These are phyloP conservation scores for Blepharisma undulans DNA, from an alignment of 169 alveolate genomes.

Conservation along the genomic window DNA sequence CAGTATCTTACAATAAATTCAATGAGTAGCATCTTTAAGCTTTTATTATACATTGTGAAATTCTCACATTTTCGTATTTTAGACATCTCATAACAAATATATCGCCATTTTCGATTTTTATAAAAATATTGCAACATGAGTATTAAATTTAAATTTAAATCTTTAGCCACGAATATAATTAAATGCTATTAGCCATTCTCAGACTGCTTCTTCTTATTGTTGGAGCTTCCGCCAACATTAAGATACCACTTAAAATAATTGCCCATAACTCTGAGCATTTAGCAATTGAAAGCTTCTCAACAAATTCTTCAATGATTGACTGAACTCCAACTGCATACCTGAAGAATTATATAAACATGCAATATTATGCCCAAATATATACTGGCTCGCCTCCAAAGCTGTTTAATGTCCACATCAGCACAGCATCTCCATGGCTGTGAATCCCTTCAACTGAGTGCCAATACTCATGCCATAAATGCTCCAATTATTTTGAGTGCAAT, in stretches of 20 bases:
- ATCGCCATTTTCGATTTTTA: background rate
- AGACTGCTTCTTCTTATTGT: too few relatives aligned
- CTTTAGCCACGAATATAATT: background rate
- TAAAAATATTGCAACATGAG: background rate
- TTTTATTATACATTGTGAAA: too few relatives aligned
- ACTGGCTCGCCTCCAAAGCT: conserved; percentile 35
- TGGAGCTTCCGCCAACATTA: background rate
- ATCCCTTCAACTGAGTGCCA: conserved; percentile 2
- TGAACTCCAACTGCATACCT: background rate
- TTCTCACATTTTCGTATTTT: too few relatives aligned
- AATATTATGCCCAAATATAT: background rate
- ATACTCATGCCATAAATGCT: background rate
- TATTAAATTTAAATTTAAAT: too few relatives aligned
- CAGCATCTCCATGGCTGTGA: conserved; percentile 30
- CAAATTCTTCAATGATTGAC: background rate
- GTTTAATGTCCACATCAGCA: background rate
- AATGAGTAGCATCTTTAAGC: too few relatives aligned
- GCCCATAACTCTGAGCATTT: background rate
- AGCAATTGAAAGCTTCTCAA: background rate
- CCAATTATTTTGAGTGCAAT: background rate
- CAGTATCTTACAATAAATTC: too few relatives aligned
- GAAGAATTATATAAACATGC: background rate
- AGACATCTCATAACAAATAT: background rate
- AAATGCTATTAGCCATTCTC: background rate
- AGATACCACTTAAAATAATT: background rate